Evolutionary conservation across 495 filamentous ascomycete genomes (phyloP).

Genomic region (Staphylotrichum tortipilum): DNA sequence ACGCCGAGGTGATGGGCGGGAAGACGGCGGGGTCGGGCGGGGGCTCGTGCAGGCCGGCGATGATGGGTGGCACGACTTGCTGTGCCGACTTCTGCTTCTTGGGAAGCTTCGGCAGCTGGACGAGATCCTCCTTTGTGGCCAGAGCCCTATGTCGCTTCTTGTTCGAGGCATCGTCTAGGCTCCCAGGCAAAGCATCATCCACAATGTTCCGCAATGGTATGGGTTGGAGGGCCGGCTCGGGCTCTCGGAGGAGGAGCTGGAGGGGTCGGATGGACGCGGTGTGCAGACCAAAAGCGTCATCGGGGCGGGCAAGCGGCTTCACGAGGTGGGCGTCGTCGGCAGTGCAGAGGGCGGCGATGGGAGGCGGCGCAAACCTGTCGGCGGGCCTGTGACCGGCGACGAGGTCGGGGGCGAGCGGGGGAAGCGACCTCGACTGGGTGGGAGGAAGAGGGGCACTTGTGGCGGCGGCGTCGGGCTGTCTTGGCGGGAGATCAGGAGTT

Average conservation of each 20-base stretch:
- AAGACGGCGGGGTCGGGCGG: constrained; percentile 66
- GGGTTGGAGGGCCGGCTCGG: constrained; percentile 25
- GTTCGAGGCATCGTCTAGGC: constrained; percentile 23
- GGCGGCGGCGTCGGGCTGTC: no score
- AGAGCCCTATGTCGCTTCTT: constrained; percentile 40
- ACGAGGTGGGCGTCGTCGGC: constrained; percentile 20
- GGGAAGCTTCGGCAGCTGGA: constrained; percentile 48
- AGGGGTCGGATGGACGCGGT: constrained; percentile 18
- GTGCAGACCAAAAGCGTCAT: constrained; percentile 7
- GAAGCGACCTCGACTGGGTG: constrained; percentile 26
- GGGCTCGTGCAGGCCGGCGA: constrained; percentile 68
- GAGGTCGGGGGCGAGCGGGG: constrained; percentile 38
- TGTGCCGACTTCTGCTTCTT: constrained; percentile 49
- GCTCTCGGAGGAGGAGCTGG: constrained; percentile 21
- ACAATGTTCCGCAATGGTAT: constrained; percentile 41
- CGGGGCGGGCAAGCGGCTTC: constrained; percentile 4
- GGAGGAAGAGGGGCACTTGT: constrained; percentile 28
- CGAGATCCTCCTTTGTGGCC: constrained; percentile 44
- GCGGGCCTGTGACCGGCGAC: constrained; percentile 26
- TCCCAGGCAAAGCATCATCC: constrained; percentile 31
- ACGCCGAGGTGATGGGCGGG: constrained; percentile 56
- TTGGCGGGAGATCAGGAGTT: constrained; percentile 36
- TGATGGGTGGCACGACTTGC: constrained; percentile 50
- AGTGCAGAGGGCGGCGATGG: constrained; percentile 28
- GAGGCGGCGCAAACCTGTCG: constrained; percentile 27